Conservation (phyloP, 305 asterid genomes). For the Fraxinus angustifolia region DNA sequence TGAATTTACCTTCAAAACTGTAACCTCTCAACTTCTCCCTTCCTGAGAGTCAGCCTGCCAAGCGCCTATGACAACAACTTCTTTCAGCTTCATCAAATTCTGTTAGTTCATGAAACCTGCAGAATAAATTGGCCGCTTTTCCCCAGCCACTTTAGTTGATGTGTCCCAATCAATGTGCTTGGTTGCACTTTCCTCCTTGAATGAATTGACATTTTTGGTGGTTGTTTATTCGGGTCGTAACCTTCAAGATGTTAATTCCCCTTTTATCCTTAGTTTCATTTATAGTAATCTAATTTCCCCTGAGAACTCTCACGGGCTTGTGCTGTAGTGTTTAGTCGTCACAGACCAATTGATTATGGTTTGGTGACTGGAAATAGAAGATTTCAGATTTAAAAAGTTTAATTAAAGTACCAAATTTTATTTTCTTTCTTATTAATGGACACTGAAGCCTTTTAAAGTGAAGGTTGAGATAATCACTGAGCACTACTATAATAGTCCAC, state of each 20-base stretch:
- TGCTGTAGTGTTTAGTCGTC: neutral
- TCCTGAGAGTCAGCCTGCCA: constrained; percentile 72
- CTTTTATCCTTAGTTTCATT: neutral
- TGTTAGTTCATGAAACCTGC: constrained; percentile 77
- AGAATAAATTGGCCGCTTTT: neutral
- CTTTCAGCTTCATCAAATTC: constrained; percentile 84
- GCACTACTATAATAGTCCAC: neutral
- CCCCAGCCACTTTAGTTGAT: too few relatives aligned
- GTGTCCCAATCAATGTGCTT: too few relatives aligned
- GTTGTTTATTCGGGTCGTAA: neutral
- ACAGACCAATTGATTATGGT: neutral
- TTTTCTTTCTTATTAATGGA: neutral
- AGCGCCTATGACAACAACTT: constrained; percentile 65
- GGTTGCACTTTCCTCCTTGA: too few relatives aligned
- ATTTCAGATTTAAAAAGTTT: neutral
- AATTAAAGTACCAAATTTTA: neutral
- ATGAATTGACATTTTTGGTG: too few relatives aligned
- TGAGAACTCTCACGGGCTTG: neutral
- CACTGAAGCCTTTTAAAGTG: neutral
- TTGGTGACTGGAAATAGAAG: neutral
- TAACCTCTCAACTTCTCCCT: constrained; percentile 27
- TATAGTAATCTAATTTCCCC: neutral
- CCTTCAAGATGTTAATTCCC: constrained; percentile 13
- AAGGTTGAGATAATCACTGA: neutral
- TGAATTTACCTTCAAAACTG: neutral